Evolutionary conservation across 768 basidiomycete species (phyloP).

Genomic region (Boletus bicolor): DNA sequence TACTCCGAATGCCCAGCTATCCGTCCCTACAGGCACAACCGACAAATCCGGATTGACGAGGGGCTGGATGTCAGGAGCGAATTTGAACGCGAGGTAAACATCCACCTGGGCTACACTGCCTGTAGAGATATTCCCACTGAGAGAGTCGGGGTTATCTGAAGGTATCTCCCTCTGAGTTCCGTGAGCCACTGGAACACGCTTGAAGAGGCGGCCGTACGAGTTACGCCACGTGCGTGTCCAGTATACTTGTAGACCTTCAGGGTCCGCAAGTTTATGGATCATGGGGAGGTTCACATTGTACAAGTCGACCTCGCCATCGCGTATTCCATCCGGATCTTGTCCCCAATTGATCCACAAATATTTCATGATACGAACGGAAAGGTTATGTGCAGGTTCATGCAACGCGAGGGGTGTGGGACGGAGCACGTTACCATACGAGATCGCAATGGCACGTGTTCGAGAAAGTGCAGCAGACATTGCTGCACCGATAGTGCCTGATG

Average conservation of each 20-base stretch:
- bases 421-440: constrained; percentile 82
- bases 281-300: constrained; percentile 90
- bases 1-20: constrained; percentile 74
- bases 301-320: constrained; percentile 68
- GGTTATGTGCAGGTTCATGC: constrained; percentile 68
- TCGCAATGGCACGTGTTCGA: constrained; percentile 70
- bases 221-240: constrained; percentile 89
- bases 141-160: constrained; percentile 45
- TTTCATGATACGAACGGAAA: constrained; percentile 63
- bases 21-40: constrained; percentile 70
- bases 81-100: constrained; percentile 64
- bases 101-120: constrained; percentile 16
- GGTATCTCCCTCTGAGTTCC: constrained; percentile 25
- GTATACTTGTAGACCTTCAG: constrained; percentile 60
- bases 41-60: constrained; percentile 60
- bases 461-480: constrained; percentile 79
- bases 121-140: constrained; percentile 6
- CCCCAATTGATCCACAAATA: constrained; percentile 88
- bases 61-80: constrained; percentile 65
- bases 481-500: constrained; percentile 91
- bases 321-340: constrained; percentile 53
- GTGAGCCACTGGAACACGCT: constrained; percentile 34
- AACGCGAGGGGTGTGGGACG: constrained; percentile 60
- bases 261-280: constrained; percentile 57
- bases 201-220: constrained; percentile 79